Conservation (phyloP, 805 yeast genomes). For the Myxozyma lipomycoides region DNA sequence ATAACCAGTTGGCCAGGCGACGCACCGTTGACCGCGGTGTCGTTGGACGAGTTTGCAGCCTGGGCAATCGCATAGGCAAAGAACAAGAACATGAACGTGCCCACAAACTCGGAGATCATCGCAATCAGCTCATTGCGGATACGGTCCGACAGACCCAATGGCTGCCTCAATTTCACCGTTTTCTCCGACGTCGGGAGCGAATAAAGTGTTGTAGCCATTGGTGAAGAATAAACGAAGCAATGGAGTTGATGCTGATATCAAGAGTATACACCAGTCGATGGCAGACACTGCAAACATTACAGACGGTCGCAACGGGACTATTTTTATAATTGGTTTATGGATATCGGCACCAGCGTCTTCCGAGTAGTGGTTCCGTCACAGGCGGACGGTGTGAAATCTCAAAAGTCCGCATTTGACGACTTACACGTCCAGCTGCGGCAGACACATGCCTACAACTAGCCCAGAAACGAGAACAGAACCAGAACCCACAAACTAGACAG, state of each 20-base stretch:
- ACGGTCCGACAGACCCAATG: constrained; percentile 42
- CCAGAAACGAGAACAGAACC: too few species aligned
- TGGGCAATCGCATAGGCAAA: constrained; percentile 79
- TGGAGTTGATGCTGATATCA: background rate
- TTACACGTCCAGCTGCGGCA: too few species aligned
- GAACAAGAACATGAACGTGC: constrained; percentile 81
- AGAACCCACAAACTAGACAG: too few species aligned
- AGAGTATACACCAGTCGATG: background rate
- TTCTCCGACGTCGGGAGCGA: background rate
- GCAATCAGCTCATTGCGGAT: constrained; percentile 62
- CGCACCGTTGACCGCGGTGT: constrained; percentile 41
- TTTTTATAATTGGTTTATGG: background rate
- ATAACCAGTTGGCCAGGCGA: constrained; percentile 66
- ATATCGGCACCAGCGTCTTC: too few species aligned
- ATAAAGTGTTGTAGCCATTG: background rate
- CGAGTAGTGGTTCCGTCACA: too few species aligned
- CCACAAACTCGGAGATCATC: constrained; percentile 75
- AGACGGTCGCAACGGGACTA: background rate
- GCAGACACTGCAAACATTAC: background rate
- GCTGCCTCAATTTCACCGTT: background rate
- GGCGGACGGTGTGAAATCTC: too few species aligned
- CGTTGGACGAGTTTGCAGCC: constrained; percentile 59
- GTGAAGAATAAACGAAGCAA: background rate
- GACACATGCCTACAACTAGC: too few species aligned
- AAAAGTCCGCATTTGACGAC: too few species aligned